phyloP scores from a whole-genome alignment of 208 protist species.

The Blechomonas ayalai region DNA sequence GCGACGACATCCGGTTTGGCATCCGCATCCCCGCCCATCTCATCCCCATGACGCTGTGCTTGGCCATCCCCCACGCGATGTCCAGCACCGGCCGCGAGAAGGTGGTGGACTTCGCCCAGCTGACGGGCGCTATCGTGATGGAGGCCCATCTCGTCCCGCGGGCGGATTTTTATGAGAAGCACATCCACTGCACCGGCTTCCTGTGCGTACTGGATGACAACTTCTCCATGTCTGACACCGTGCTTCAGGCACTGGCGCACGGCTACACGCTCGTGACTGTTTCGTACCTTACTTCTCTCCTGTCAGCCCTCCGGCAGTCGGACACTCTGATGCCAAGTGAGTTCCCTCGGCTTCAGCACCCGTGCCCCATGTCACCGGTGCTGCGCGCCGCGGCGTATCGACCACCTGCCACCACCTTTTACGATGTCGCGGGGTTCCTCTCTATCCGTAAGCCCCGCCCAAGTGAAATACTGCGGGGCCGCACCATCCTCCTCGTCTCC shows the following conservation, averaged over 20 bases:
- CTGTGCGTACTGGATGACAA: slow-evolving; percentile 49
- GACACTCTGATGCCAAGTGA: slow-evolving; percentile 23
- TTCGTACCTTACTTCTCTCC: slow-evolving; percentile 29
- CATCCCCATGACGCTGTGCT: slow-evolving; percentile 27
- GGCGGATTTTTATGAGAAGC: slow-evolving; percentile 34
- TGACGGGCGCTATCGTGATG: slow-evolving; percentile 37
- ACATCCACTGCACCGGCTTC: slow-evolving; percentile 46
- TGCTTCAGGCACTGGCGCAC: slow-evolving; percentile 48
- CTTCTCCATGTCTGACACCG: slow-evolving; percentile 37
- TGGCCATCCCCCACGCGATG: slow-evolving; percentile 35
- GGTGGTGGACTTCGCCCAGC: slow-evolving; percentile 21
- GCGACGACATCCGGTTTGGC: slow-evolving; percentile 58
- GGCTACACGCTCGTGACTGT: slow-evolving; percentile 66
- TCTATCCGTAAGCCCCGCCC: slow-evolving; percentile 19
- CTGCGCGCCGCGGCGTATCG: slow-evolving; percentile 47
- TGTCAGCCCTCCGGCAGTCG: slow-evolving; percentile 14
- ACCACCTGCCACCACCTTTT: slow-evolving; percentile 44
- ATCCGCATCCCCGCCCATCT: slow-evolving; percentile 47
- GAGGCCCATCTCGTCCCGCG: slow-evolving; percentile 34
- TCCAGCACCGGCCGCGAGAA: slow-evolving; percentile 10
- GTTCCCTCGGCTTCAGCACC: slow-evolving; percentile 28
- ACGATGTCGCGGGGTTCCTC: slow-evolving; percentile 42
- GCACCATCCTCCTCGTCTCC: too few species aligned
- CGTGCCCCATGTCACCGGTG: slow-evolving; percentile 19
- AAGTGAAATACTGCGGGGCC: slow-evolving; percentile 19